Base-by-base conservation (phyloP, 164 flowering plant genomes). In the Liriodendron chinense region DNA sequence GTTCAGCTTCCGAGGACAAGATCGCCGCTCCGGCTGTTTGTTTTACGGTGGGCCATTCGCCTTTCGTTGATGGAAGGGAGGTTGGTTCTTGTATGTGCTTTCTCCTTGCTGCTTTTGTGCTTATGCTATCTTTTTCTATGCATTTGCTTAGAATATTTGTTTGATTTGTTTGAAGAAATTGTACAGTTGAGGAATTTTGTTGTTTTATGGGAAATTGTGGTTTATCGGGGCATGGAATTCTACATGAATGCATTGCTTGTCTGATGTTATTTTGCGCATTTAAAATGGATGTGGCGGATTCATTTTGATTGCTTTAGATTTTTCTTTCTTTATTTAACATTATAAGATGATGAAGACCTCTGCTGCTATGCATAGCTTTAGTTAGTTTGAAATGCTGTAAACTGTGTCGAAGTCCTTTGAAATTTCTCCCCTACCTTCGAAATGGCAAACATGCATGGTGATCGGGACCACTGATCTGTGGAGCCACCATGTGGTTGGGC, bases 1-100 rank as follows among this genome's bases (percentile, higher is more conserved):
- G 25, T 59, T 72, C 74, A 72, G 74, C 47, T 72, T 59, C 47
- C 25, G 65, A 72, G 74, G n/a, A 25, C 48, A n/a, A 72, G 9
- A 26, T 72, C 25, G 23, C 48, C 49, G 25, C 65, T n/a, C 16
- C 57, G 74, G 65, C 34, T 23, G 66, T 59, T 72, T 68, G 50
- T 34, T 68, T 68, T 21, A 9, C 22, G 22, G 65, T 28, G 65
- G 74, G 25, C 8, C 16, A 24, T 28, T 72, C 47, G 43, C 18
- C 65, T 57, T 57, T 61, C 14, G 14, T 65, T 53, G 21, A 72
- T 25, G 22, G 65, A 59, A 72, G 48, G 47, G 49, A 72, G 74
- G 49, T 59, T 61, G 7, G 21, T 72, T 59, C 48, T 72, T 61
- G 47, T 34, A 26, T 9, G 21, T 57, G 22, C 24, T 59, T 26